phyloP scores from a whole-genome alignment of 495 filamentous ascomycete genomes.

The Penicillium roqueforti region DNA sequence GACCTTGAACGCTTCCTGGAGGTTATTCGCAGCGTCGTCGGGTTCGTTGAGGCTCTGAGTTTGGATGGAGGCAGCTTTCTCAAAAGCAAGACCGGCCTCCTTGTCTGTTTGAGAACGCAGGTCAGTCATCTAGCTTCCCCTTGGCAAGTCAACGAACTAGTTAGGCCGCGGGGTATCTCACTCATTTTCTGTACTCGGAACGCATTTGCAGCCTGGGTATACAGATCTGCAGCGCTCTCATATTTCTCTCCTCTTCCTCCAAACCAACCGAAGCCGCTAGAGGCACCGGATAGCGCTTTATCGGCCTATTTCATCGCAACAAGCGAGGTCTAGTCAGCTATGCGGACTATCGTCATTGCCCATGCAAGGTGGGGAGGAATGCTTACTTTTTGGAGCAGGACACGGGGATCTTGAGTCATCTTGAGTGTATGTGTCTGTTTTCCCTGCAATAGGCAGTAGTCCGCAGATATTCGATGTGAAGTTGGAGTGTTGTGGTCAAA shows the following conservation, averaged over 20 bases:
- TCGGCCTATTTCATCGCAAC: conserved; percentile 57
- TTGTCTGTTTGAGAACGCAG: conserved; percentile 47
- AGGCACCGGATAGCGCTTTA: conserved; percentile 64
- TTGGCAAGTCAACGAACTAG: background rate
- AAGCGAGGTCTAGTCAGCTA: conserved; percentile 28
- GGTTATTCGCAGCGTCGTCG: conserved; percentile 79
- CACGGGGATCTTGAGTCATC: conserved; percentile 53
- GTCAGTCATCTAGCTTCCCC: background rate
- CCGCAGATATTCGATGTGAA: conserved; percentile 6
- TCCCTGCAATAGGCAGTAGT: conserved; percentile 4
- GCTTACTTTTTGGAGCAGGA: conserved; percentile 54
- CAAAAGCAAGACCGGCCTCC: conserved; percentile 76
- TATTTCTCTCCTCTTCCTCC: conserved; percentile 77
- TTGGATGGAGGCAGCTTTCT: conserved; percentile 74
- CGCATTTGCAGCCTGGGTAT: conserved; percentile 74
- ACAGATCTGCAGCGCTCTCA: conserved; percentile 77
- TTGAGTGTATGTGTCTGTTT: conserved; percentile 12
- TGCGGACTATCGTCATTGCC: conserved; percentile 26
- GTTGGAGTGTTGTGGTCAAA: conserved; percentile 9
- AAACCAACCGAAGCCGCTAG: conserved; percentile 73
- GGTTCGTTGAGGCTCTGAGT: conserved; percentile 74
- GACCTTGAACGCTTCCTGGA: conserved; percentile 75
- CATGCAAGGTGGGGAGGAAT: conserved; percentile 15
- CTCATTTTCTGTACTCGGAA: conserved; percentile 71
- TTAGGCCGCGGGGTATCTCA: conserved; percentile 29